A percentile compares a stretch with the other conserved stretches of the same genome.
These are phyloP conservation scores for Elsinoe perseae DNA, from an alignment of 2,329 filamentous ascomycete species.

Conservation along the genomic window DNA sequence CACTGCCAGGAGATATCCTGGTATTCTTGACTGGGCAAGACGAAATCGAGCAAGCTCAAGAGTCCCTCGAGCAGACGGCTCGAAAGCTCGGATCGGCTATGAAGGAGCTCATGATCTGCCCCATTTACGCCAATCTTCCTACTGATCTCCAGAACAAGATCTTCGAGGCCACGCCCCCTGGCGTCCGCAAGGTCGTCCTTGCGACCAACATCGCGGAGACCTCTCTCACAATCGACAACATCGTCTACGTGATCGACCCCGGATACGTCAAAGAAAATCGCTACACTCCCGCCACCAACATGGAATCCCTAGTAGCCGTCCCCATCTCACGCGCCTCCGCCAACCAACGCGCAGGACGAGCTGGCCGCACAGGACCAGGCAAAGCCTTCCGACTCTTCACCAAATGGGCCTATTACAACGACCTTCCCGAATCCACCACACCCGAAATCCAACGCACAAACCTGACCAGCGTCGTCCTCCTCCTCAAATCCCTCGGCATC, in stretches of 20 bases:
- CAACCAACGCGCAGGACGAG: constrained; percentile 86
- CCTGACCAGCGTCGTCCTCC: constrained; percentile 72
- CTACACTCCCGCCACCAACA: constrained; percentile 83
- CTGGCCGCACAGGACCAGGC: constrained; percentile 82
- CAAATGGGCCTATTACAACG: constrained; percentile 79
- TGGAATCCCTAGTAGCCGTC: constrained; percentile 85
- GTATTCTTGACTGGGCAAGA: constrained; percentile 95
- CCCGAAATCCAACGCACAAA: constrained; percentile 92
- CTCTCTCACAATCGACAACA: constrained; percentile 88
- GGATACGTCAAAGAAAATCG: constrained; percentile 94
- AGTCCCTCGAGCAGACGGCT: constrained; percentile 75
- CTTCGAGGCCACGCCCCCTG: constrained; percentile 83
- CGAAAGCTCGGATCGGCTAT: constrained; percentile 78
- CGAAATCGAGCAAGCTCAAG: constrained; percentile 84
- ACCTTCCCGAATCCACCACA: constrained; percentile 84
- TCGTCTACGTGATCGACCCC: constrained; percentile 91
- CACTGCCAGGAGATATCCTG: constrained; percentile 71
- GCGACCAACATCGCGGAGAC: constrained; percentile 98
- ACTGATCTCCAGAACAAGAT: constrained; percentile 88
- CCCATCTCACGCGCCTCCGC: constrained; percentile 87
- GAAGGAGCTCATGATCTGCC: constrained; percentile 80
- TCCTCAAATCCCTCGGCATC: constrained; percentile 83
- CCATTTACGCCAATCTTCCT: constrained; percentile 89
- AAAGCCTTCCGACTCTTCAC: constrained; percentile 94
- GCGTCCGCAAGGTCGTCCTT: constrained; percentile 81